Evolutionary conservation across 2,329 filamentous ascomycete genomes (phyloP), one percentile per base, ranked within the genome.

Genomic region (Pseudocercospora musae): DNA sequence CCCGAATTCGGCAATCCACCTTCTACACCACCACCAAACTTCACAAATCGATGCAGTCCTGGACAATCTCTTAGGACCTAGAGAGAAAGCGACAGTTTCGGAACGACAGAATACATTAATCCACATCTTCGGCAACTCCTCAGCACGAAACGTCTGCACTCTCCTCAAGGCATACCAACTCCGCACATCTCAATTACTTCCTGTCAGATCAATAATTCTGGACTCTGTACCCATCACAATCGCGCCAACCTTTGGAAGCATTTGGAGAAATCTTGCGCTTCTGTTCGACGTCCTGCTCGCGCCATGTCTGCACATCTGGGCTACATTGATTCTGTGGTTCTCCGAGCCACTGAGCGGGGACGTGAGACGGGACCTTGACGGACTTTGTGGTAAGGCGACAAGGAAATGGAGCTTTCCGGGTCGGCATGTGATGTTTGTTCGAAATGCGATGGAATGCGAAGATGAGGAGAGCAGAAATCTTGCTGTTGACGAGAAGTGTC

Each of bases 361-460:
- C n/a, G 62, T 66, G 21, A 58, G 67, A 40, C 48, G 58, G 27
- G 68, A 71, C 49, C 59, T 73, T 2, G 67, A 69, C 23, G 64
- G 70, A 13, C 44, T 73, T 4, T 68, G 67, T 1, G 37, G 37
- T 5, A 18, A 57, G 3, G 63, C 66, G 13, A 67, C 64, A 10
- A 60, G 64, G 52, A 70, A 69, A 53, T 72, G 71, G 59, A 65
- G 72, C 25, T 72, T 71, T 33, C 65, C 68, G 0, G 70, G 67
- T 27, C 64, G 64, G 40, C 66, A 70, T 42, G 52, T 73, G 9
- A 71, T 73, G 70, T 72, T 72, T 57, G 66, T 69, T 2, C 72
- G 70, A 67, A 60, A 66, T 31, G 49, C 33, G 20, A 37, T 55
- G 29, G 42, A 13, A 0, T 25, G 37, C 13, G 62, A 67, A 15